phyloP scores from a whole-genome alignment of 345 rosid genomes.

The Anastatica hierochuntica region DNA sequence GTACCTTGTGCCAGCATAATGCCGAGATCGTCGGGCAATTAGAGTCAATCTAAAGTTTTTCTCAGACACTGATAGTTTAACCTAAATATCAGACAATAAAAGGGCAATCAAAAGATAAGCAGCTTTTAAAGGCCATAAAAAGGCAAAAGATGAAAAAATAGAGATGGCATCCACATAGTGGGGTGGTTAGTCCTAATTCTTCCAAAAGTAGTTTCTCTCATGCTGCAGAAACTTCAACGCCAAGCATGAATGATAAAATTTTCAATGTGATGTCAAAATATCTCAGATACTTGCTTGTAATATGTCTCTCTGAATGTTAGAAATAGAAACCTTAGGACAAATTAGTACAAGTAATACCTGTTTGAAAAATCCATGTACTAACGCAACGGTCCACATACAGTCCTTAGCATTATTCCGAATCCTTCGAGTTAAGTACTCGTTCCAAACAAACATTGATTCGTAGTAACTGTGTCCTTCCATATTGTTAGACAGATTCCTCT shows the following conservation, averaged over 20 bases:
- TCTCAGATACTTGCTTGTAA: neutral
- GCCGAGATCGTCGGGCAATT: conserved; percentile 84
- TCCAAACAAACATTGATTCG: conserved; percentile 93
- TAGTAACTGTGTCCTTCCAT: conserved; percentile 41
- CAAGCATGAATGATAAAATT: conserved; percentile 2
- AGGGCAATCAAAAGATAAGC: conserved; percentile 7
- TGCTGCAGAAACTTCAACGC: neutral
- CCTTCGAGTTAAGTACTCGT: conserved; percentile 72
- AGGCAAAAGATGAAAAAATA: neutral
- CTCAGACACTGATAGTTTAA: conserved; percentile 50
- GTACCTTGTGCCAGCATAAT: conserved; percentile 98
- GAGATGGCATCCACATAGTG: neutral
- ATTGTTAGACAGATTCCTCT: conserved; percentile 48
- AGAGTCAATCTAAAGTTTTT: conserved; percentile 60
- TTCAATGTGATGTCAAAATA: neutral
- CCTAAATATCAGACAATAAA: conserved; percentile 35
- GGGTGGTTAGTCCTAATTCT: neutral
- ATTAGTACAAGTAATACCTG: conserved; percentile 47
- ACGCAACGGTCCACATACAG: conserved; percentile 84
- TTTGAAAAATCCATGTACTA: conserved; percentile 88
- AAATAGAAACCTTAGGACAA: neutral
- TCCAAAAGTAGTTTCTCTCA: conserved; percentile 5
- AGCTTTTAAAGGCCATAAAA: neutral
- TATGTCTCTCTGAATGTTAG: neutral
- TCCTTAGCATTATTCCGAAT: conserved; percentile 54